Evolutionary conservation across 352 stramenopile genomes (phyloP).

Genomic region (Pythium sukuiense): DNA sequence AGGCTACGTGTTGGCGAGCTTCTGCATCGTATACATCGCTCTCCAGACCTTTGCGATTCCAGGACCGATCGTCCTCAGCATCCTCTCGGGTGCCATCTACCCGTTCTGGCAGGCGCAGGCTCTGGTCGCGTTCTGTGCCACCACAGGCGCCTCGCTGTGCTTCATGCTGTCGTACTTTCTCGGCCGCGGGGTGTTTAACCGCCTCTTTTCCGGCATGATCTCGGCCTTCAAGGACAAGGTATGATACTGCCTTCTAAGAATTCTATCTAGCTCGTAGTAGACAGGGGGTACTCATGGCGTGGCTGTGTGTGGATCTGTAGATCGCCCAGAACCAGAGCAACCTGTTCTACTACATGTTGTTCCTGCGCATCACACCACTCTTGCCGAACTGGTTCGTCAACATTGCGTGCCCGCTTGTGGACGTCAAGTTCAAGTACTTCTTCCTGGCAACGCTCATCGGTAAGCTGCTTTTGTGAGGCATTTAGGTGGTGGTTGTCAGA

Average conservation of each 20-base stretch:
- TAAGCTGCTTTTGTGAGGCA: neutral
- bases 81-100: constrained; percentile 88
- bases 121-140: constrained; percentile 83
- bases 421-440: constrained; percentile 84
- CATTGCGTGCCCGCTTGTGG: constrained; percentile 82
- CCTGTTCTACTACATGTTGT: constrained; percentile 90
- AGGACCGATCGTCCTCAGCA: constrained; percentile 84
- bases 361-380: constrained; percentile 84
- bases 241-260: neutral
- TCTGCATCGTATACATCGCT: constrained; percentile 84
- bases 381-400: constrained; percentile 92
- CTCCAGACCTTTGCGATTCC: constrained; percentile 89
- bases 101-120: constrained; percentile 76
- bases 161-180: constrained; percentile 87
- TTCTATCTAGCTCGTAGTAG: no score
- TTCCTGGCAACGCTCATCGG: constrained; percentile 82
- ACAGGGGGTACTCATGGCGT: no score
- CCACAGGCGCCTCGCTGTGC: constrained; percentile 77
- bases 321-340: constrained; percentile 84
- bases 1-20: constrained; percentile 74
- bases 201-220: constrained; percentile 73
- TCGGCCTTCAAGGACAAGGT: constrained; percentile 77
- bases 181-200: constrained; percentile 69
- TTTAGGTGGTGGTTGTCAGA: no score
- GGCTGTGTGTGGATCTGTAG: constrained; percentile 16